Conservation (phyloP, 2,329 filamentous ascomycete species). For the Zelopaecilomyces penicillatus region DNA sequence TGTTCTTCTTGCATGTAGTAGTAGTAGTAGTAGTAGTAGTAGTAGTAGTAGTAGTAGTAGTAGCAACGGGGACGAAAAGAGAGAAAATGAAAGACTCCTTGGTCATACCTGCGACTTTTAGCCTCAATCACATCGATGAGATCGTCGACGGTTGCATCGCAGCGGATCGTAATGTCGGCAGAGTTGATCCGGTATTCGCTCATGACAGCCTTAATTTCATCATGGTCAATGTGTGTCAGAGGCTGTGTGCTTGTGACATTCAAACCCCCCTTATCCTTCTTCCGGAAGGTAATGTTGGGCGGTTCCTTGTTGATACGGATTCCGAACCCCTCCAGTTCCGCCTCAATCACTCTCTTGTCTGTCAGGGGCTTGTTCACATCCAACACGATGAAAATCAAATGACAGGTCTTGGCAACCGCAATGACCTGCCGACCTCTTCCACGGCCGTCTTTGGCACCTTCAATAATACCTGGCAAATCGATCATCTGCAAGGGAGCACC, state of each 20-base stretch:
- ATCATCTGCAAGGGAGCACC: slow-evolving; percentile 95
- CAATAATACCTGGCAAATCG: slow-evolving; percentile 96
- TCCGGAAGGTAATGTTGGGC: slow-evolving; percentile 98
- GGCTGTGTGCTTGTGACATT: slow-evolving; percentile 93
- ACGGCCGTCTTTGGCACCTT: slow-evolving; percentile 96
- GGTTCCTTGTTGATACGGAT: slow-evolving; percentile 96
- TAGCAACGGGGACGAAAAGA: too few species aligned
- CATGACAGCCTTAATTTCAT: slow-evolving; percentile 98
- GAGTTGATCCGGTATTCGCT: slow-evolving; percentile 93
- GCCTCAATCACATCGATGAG: slow-evolving; percentile 93
- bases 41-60: neutral
- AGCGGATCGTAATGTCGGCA: slow-evolving; percentile 94
- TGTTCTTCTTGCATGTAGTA: too few species aligned
- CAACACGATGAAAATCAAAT: slow-evolving; percentile 96
- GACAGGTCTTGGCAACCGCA: slow-evolving; percentile 96
- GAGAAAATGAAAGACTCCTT: too few species aligned
- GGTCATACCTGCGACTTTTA: slow-evolving; percentile 57
- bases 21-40: too few species aligned
- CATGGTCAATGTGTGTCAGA: slow-evolving; percentile 83
- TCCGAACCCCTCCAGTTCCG: slow-evolving; percentile 91
- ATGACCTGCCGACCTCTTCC: slow-evolving; percentile 97
- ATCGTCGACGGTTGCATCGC: slow-evolving; percentile 95
- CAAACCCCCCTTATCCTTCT: slow-evolving; percentile 97
- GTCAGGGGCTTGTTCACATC: slow-evolving; percentile 98
- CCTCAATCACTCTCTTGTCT: slow-evolving; percentile 92